Conservation (phyloP, 768 basidiomycete species). For the Kondoa subrosea region DNA sequence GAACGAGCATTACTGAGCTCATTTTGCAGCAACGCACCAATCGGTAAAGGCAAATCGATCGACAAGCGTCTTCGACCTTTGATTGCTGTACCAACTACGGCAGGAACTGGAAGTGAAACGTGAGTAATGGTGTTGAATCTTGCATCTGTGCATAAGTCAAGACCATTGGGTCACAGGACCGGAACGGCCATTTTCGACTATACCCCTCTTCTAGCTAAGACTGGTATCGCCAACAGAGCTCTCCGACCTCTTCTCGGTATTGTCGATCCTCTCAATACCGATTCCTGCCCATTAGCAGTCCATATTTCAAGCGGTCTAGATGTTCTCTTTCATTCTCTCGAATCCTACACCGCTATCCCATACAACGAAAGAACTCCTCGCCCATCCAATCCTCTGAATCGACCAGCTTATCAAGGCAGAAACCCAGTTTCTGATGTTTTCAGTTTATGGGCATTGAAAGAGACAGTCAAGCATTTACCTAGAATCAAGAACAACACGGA, state of each 20-base stretch:
- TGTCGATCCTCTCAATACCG: conserved; percentile 70
- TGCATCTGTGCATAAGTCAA: not conserved
- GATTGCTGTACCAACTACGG: conserved; percentile 51
- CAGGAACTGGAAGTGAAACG: conserved; percentile 50
- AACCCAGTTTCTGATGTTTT: conserved; percentile 90
- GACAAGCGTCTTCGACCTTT: conserved; percentile 56
- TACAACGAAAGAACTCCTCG: conserved; percentile 79
- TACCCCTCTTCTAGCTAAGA: conserved; percentile 88
- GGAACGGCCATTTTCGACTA: conserved; percentile 78
- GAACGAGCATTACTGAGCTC: too few relatives aligned
- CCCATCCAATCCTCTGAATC: conserved; percentile 69
- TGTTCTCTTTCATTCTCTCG: conserved; percentile 86
- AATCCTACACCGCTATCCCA: conserved; percentile 88
- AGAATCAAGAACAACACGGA: conserved; percentile 57
- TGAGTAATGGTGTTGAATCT: not conserved
- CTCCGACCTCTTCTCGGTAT: conserved; percentile 77
- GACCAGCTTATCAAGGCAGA: conserved; percentile 84
- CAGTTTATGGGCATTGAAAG: conserved; percentile 72
- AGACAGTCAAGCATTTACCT: conserved; percentile 75
- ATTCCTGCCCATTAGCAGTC: conserved; percentile 62
- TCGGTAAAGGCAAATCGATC: conserved; percentile 62
- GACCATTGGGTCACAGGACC: conserved; percentile 49
- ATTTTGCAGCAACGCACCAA: conserved; percentile 51
- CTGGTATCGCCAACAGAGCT: conserved; percentile 82
- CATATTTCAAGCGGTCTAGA: conserved; percentile 91